Evolutionary conservation across 2,329 filamentous ascomycete genomes (phyloP).

Genomic region (Sodiomyces alkalinus): DNA sequence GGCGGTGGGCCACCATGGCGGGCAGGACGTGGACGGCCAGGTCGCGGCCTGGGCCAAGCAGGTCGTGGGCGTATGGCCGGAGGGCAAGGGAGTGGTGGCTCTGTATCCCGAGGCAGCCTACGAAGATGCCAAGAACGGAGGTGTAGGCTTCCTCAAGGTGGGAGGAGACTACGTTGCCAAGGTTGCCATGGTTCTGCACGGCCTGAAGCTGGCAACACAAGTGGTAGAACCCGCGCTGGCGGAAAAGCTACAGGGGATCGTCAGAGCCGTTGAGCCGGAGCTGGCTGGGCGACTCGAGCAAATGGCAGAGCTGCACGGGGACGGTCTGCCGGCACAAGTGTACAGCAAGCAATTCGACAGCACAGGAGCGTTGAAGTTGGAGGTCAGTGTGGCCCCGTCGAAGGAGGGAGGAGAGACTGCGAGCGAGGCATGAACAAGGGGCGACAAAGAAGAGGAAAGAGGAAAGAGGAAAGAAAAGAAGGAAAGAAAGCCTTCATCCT

Average conservation of each 20-base stretch:
- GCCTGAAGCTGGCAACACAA: conserved; percentile 27
- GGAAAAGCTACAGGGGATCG: conserved; percentile 22
- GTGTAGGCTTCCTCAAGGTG: background rate
- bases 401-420: background rate
- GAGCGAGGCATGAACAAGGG: background rate
- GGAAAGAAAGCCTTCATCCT: conserved; percentile 3
- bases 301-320: conserved; percentile 9
- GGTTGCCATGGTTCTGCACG: conserved; percentile 24
- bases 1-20: conserved; percentile 16
- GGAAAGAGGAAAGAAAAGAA: background rate
- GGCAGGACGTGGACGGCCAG: conserved; percentile 16
- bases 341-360: background rate
- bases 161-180: conserved; percentile 9
- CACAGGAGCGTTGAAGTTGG: conserved; percentile 1
- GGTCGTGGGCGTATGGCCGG: conserved; percentile 25
- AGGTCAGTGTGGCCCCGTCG: background rate
- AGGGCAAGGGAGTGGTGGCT: conserved; percentile 17
- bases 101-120: conserved; percentile 20
- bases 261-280: conserved; percentile 20
- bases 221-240: conserved; percentile 22
- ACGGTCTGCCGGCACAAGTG: background rate
- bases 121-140: too few relatives aligned
- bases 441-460: background rate
- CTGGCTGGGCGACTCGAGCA: conserved; percentile 17
- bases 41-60: conserved; percentile 20